Base-by-base conservation (phyloP, 2,329 filamentous ascomycete species). In the Sclerotinia glacialis region DNA sequence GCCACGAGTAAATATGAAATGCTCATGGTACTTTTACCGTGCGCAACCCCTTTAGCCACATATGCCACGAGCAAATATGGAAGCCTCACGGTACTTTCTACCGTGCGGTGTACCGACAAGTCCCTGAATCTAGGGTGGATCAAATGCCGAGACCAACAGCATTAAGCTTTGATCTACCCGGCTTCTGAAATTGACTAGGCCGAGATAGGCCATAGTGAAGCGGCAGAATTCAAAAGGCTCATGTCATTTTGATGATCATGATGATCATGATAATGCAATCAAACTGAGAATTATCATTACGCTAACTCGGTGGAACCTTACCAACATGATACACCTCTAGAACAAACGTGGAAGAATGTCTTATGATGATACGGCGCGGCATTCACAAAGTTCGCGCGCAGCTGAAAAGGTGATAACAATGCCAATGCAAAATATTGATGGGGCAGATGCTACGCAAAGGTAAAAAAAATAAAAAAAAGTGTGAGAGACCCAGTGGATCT, bases 321-420 rank as follows among this genome's bases (percentile, higher is more conserved):
- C 28, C 26, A 8, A 14, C 28, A 14, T 16, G 28, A 34, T 21
- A 12, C 56, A 46, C 28, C 21, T 47, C 44, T 47, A 47, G 21
- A 47, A 18, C 56, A n/a, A 59, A 47, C 42, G 56, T 34, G 56
- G 56, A 59, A 46, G 42, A 47, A 59, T 59, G 56, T 59, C 56
- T 59, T 46, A 59, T 47, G 18, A 47, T 47, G 28, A 47, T 42
- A 59, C 42, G 28, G 42, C 28, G 34, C 42, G 28, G 58, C 34
- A 56, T 40, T 14, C 5, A n/a, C 53, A 40, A 26, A 60, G 46
- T 31, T 31, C 37, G 14, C 37, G 12, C 12, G 26, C 42, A 47
- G 56, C 56, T 59, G 56, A n/a, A 59, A 23, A 34, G 8, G 21
- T 34, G 42, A 47, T 47, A n/a, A 16, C 37, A 40, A 21, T 23